Base-by-base conservation (phyloP, 805 yeast genomes). In the Starmerella powellii region DNA sequence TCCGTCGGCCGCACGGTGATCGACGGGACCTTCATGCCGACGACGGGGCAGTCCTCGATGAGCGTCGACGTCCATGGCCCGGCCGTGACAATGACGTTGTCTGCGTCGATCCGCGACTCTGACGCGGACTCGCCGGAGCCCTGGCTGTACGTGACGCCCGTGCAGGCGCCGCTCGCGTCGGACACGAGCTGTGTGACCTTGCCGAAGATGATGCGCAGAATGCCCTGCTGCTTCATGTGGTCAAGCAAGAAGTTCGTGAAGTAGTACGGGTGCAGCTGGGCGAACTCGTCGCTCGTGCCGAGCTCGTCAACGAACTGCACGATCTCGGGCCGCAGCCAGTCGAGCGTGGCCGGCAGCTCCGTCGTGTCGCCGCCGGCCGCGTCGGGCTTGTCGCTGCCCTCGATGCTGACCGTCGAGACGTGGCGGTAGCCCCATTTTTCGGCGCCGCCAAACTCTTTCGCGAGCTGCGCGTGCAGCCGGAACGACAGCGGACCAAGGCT, bases 1-100 rank as follows among this genome's bases (percentile, higher is more conserved):
- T 72, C 68, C 43, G 77, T 72, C 3, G 97, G 96, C 34, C 83
- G 74, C 41, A 91, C 73, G 1, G 95, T 86, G 56, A 88, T 87
- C 21, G 95, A 84, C 63, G 91, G 97, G 1, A 97, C 97, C 52
- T 96, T 71, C 49, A 88, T 66, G 4, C 96, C 96, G 2, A 88
- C 78, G 11, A 88, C 86, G 23, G 97, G 98, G 58, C 97, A 87
- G 51, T 81, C 86, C 2, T 94, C 94, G 45, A 88, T 63, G 33
- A 88, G 73, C 55, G 78, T 80, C 2, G 95, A 80, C 2, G 96
- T 86, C 98, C 98, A 88, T 11, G 98, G 98, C 0, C 98, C 98
- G 52, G 84, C 82, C 0, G 94, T 68, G 54, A 91, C 66, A 10
- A 88, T 78, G n/a, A 85, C 76, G 53, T 82, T 78, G 56, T 82